These are phyloP conservation scores for Podospora pseudoanserina DNA, from an alignment of 495 filamentous ascomycete species.

Conservation along the genomic window DNA sequence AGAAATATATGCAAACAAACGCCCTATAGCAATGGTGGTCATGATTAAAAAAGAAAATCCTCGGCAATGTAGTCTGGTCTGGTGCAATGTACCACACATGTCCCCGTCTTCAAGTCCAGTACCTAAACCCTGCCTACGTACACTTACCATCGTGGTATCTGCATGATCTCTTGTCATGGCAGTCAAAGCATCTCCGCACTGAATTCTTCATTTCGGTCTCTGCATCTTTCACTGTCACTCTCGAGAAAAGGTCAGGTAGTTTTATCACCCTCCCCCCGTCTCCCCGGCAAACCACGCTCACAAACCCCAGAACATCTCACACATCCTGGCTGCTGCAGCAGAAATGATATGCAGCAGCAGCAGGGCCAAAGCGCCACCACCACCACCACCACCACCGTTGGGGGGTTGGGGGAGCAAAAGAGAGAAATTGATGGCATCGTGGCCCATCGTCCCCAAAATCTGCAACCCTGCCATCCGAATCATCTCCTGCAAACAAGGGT, in stretches of 20 bases:
- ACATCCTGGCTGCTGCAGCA: constrained; percentile 21
- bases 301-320: not conserved
- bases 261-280: not conserved
- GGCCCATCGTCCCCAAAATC: not conserved
- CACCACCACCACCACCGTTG: not conserved
- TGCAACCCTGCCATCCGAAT: not conserved
- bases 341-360: constrained; percentile 25
- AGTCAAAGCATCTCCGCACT: too few species aligned
- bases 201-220: not conserved
- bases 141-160: too few species aligned
- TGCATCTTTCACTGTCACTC: not conserved
- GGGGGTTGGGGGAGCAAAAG: constrained; percentile 6
- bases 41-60: too few species aligned
- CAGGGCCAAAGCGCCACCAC: constrained; percentile 12
- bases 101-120: too few species aligned
- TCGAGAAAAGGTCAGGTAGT: not conserved
- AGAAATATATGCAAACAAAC: too few species aligned
- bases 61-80: too few species aligned
- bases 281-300: constrained; percentile 4
- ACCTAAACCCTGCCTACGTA: too few species aligned
- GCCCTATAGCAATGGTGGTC: too few species aligned
- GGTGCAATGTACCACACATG: too few species aligned
- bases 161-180: too few species aligned
- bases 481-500: not conserved
- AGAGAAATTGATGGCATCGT: not conserved